Conservation (phyloP, 2,329 filamentous ascomycete genomes). For the Clarireedia monteithiana region DNA sequence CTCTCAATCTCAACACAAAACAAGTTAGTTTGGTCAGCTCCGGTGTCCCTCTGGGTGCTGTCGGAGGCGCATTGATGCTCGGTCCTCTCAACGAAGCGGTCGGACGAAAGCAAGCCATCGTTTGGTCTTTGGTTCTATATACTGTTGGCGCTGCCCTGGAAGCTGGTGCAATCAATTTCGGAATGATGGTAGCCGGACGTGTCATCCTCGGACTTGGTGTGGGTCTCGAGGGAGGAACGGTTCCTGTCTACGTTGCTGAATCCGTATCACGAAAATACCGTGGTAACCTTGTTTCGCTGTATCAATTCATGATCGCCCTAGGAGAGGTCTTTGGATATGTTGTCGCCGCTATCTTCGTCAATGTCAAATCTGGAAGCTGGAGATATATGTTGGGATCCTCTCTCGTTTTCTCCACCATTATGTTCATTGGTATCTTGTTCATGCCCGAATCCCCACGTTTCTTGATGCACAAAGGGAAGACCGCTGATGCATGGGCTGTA, state of each 20-base stretch:
- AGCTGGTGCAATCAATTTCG: conserved; percentile 60
- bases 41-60: conserved; percentile 64
- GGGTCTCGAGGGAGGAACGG: conserved; percentile 66
- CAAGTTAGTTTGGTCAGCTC: conserved; percentile 62
- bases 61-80: conserved; percentile 60
- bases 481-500: conserved; percentile 54
- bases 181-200: conserved; percentile 62
- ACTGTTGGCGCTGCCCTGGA: conserved; percentile 62
- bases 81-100: conserved; percentile 60
- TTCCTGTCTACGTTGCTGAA: conserved; percentile 68
- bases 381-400: conserved; percentile 67
- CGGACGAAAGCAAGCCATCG: conserved; percentile 60
- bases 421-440: conserved; percentile 59
- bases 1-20: conserved; percentile 42
- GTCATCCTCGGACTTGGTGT: conserved; percentile 64
- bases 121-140: conserved; percentile 61
- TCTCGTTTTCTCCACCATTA: conserved; percentile 59
- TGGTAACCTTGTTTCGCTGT: conserved; percentile 65
- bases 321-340: conserved; percentile 69
- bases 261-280: conserved; percentile 59
- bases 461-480: conserved; percentile 59
- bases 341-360: conserved; percentile 64
- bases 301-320: conserved; percentile 69
- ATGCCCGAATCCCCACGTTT: conserved; percentile 63
- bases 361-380: conserved; percentile 59